Conservation (phyloP, 306 rosid species). For the Rubus parviflorus region DNA sequence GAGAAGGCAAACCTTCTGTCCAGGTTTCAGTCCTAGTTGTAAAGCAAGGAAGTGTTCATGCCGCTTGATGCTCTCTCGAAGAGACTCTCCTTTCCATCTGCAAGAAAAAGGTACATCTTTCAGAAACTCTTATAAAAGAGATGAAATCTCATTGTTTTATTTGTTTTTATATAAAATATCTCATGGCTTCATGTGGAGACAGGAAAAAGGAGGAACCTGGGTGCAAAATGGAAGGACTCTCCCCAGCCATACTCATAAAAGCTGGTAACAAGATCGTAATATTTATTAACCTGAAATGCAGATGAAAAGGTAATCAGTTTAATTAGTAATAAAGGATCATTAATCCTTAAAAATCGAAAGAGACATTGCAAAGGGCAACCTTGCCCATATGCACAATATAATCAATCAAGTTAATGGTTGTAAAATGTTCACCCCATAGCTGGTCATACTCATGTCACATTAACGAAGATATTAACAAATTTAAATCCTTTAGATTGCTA, state of each 20-base stretch:
- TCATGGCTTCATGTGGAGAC: background rate
- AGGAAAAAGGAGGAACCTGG: constrained; percentile 42
- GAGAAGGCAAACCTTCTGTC: constrained; percentile 66
- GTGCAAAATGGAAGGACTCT: constrained; percentile 95
- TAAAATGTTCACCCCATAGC: too few species aligned
- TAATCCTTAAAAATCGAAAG: background rate
- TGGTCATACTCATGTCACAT: background rate
- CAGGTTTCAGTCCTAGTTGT: constrained; percentile 77
- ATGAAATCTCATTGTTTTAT: background rate
- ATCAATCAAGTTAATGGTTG: background rate
- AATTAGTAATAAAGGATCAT: background rate
- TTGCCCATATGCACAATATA: background rate
- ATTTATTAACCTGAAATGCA: constrained; percentile 80
- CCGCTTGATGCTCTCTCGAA: constrained; percentile 87
- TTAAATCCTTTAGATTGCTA: background rate
- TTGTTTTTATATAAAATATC: background rate
- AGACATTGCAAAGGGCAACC: background rate
- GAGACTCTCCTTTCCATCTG: constrained; percentile 92
- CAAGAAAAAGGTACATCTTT: constrained; percentile 9
- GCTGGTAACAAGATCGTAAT: constrained; percentile 91
- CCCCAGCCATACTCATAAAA: constrained; percentile 99
- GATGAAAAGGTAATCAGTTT: background rate
- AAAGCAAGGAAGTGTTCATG: constrained; percentile 94
- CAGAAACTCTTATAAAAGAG: background rate
- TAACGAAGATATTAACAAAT: background rate